Base-by-base conservation (phyloP, 305 asterid species). In the Fraxinus sp. region DNA sequence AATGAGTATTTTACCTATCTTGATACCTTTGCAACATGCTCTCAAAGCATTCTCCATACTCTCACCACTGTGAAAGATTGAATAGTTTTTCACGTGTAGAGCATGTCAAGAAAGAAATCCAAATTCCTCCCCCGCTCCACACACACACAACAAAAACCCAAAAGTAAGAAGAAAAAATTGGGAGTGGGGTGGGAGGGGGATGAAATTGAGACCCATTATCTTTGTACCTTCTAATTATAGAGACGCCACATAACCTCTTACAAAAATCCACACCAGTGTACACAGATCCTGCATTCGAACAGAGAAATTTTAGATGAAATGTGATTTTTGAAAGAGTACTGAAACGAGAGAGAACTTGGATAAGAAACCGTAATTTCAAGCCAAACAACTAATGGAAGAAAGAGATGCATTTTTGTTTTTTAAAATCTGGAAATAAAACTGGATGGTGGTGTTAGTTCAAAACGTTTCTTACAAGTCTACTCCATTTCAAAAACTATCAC, bases 191-290 rank as follows among this genome's bases (percentile, higher is more conserved):
- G 46, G 11, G 18, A 39, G 24, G 11, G 41, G 46, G 77, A 16
- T 33, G 13, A 32, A 71, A 32, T 1, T 16, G 14, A 72, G 28
- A 32, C 6, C 76, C 36, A 26, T 11, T 0, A 41, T 59, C 70
- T n/a, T 43, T 26, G 70, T 87, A 97, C 99, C 99, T 95, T 91
- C 99, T 89, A 87, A 97, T 94, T 68, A 97, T 90, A 70, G 99
- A 95, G 83, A 94, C 98, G 41, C 99, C 99, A 81, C 99, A 97
- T 87, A 97, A 89, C 86, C 98, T 93, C 92, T 95, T 95, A 84
- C 98, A 95, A 87, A 97, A 97, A 87, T 95, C 99, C 79, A 97
- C 99, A 11, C 98, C 98, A 26, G 97, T 92, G 95, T 97, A 97
- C 36, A 95, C 97, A 14, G 97, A 91, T 59, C 91, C 99, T 97